Conservation (phyloP, 2,329 filamentous ascomycete species). For the Talaromyces sp. region DNA sequence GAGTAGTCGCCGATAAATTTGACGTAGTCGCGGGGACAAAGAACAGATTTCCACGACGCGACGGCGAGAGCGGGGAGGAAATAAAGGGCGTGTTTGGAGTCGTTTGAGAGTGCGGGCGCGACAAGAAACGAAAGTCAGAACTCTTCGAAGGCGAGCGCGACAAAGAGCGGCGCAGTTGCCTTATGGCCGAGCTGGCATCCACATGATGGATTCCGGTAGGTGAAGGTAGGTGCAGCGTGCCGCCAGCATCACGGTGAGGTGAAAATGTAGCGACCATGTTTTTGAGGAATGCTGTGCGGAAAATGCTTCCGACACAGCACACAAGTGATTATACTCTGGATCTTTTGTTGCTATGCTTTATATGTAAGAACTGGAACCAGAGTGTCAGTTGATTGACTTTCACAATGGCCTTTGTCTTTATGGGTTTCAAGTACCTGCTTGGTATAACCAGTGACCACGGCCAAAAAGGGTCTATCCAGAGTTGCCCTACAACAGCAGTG, state of each 20-base stretch:
- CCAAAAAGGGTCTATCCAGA: background rate
- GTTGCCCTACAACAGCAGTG: background rate
- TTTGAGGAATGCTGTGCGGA: constrained; percentile 14
- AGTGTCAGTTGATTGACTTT: background rate
- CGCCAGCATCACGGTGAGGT: constrained; percentile 56
- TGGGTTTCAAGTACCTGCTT: background rate
- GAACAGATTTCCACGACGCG: constrained; percentile 47
- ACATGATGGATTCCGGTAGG: constrained; percentile 79
- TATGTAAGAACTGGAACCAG: background rate
- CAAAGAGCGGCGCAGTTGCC: constrained; percentile 79
- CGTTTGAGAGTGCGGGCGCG: constrained; percentile 45
- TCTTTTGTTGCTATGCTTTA: background rate
- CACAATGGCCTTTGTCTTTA: background rate
- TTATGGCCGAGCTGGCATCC: constrained; percentile 75
- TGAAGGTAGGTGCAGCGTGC: constrained; percentile 80
- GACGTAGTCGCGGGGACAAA: constrained; percentile 41
- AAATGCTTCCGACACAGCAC: background rate
- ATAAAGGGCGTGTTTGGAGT: constrained; percentile 40
- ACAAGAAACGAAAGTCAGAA: constrained; percentile 63
- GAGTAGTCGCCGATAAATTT: constrained; percentile 23
- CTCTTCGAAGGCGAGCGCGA: constrained; percentile 89
- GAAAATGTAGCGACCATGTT: constrained; percentile 49
- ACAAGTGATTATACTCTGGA: background rate
- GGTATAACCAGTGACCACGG: background rate
- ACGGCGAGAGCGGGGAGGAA: constrained; percentile 16